Evolutionary conservation across 495 filamentous ascomycete species (phyloP).

Genomic region (Penicillium verhagenii): DNA sequence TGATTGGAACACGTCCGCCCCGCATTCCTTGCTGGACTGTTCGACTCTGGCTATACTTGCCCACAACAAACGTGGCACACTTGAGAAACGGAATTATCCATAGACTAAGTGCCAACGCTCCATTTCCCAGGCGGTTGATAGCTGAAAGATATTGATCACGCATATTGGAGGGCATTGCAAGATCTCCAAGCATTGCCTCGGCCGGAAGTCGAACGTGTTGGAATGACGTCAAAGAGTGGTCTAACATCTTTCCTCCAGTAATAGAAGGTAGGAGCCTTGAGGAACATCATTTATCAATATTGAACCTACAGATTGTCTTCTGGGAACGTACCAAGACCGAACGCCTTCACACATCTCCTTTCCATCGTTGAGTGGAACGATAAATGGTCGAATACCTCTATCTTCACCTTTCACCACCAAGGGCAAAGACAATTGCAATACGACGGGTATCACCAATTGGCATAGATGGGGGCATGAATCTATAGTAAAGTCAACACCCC

Average conservation of each 20-base stretch:
- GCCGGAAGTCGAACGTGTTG: conserved; percentile 24
- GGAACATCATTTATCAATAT: too few species aligned
- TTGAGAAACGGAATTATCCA: neutral
- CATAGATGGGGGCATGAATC: neutral
- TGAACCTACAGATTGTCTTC: neutral
- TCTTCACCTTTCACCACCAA: conserved; percentile 25
- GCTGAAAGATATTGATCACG: neutral
- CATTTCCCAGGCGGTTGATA: neutral
- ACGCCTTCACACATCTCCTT: conserved; percentile 28
- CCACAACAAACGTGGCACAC: neutral
- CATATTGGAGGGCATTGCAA: neutral
- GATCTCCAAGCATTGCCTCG: conserved; percentile 17
- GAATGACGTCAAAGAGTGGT: conserved; percentile 35
- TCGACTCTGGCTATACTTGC: neutral
- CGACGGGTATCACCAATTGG: conserved; percentile 20
- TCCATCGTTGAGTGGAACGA: conserved; percentile 27
- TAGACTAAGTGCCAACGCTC: neutral
- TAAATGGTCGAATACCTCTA: conserved; percentile 30
- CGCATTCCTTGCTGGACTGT: neutral
- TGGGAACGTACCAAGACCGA: conserved; percentile 6
- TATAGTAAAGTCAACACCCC: neutral
- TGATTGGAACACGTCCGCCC: neutral
- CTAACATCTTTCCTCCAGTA: conserved; percentile 25
- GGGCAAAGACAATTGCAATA: conserved; percentile 30
- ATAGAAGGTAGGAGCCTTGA: conserved; percentile 22